Percentiles rank a stretch among this genome's conserved stretches.
These are phyloP conservation scores for Phytophthora palmivora DNA, from an alignment of 352 stramenopile genomes.

Conservation along the genomic window DNA sequence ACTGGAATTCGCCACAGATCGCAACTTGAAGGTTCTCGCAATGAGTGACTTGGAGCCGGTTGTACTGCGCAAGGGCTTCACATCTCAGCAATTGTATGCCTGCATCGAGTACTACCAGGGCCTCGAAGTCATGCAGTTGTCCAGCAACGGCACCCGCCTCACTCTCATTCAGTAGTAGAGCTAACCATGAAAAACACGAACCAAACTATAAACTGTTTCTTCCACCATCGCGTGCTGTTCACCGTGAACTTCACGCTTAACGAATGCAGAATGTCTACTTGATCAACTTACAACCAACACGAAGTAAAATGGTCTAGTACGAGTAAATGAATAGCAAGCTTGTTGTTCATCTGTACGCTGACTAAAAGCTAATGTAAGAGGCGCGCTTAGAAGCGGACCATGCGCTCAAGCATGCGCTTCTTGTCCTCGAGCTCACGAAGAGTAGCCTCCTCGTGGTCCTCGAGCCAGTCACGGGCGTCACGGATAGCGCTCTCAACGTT, in stretches of 20 bases:
- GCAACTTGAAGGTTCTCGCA: conserved; percentile 67
- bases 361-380: conserved; percentile 42
- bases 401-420: conserved; percentile 84
- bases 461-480: conserved; percentile 90
- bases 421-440: conserved; percentile 96
- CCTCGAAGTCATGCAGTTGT: conserved; percentile 87
- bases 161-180: conserved; percentile 61
- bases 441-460: conserved; percentile 86
- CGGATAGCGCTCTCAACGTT: conserved; percentile 83
- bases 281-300: no score
- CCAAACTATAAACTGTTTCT: not conserved
- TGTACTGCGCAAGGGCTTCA: conserved; percentile 97
- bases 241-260: no score
- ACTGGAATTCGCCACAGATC: conserved; percentile 92
- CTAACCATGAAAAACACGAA: not conserved
- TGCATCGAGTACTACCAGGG: conserved; percentile 96
- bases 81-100: conserved; percentile 93
- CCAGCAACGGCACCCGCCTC: conserved; percentile 75
- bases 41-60: conserved; percentile 94
- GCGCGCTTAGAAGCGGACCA: conserved; percentile 69
- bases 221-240: no score
- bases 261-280: no score
- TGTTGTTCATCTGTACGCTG: conserved; percentile 41
- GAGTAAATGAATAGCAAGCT: conserved; percentile 47
- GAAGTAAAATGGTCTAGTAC: conserved; percentile 1